Percentiles rank a stretch among this genome's conserved stretches.
Evolutionary conservation across 306 rosid genomes (phyloP).

Genomic region (Cucurbita ficifolia): DNA sequence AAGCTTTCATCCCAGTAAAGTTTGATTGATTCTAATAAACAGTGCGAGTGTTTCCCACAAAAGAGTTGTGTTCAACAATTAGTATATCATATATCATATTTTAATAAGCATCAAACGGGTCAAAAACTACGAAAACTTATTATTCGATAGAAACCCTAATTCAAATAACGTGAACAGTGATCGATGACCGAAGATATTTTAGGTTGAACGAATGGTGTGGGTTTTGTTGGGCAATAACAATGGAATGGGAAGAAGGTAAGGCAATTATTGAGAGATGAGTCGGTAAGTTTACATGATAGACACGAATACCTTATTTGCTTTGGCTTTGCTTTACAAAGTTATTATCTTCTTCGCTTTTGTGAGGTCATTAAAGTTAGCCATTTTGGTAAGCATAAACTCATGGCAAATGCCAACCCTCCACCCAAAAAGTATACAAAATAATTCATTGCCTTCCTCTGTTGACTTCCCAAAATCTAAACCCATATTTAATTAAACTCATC

Average conservation of each 20-base stretch:
- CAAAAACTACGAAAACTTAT: no score
- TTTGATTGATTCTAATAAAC: no score
- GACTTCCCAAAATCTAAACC: background rate
- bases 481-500: background rate
- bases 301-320: background rate
- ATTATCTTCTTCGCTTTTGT: conserved; percentile 2
- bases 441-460: background rate
- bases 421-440: background rate
- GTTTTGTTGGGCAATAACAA: background rate
- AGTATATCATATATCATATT: no score
- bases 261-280: conserved; percentile 10
- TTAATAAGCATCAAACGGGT: no score
- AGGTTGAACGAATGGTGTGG: background rate
- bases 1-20: no score
- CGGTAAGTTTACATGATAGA: conserved; percentile 1
- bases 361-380: background rate
- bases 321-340: background rate
- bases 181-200: background rate
- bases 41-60: no score
- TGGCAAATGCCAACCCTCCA: background rate
- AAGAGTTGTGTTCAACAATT: no score
- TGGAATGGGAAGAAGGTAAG: background rate
- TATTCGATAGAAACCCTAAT: no score
- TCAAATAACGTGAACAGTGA: background rate
- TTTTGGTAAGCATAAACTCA: background rate